Percentiles rank a stretch among this genome's conserved stretches.
Evolutionary conservation across 129 eudicot genomes (phyloP).

Genomic region (Apium graveolens): DNA sequence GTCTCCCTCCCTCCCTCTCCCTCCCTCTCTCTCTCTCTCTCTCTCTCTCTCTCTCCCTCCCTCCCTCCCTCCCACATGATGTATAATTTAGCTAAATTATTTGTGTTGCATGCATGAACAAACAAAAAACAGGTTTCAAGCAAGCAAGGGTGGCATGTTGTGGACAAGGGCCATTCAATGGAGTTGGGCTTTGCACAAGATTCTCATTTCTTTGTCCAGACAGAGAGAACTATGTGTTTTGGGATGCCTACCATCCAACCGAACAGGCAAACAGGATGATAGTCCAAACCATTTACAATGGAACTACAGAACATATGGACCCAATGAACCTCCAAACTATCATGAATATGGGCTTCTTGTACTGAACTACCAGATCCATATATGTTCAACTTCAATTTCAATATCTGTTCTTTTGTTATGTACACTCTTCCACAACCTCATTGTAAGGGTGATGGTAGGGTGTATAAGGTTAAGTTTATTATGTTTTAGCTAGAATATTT

Average conservation of each 20-base stretch:
- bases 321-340: conserved; percentile 82
- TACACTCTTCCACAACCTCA: neutral
- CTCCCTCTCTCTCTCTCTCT: too few relatives aligned
- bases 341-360: conserved; percentile 33
- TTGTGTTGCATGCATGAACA: neutral
- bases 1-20: too few relatives aligned
- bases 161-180: conserved; percentile 78
- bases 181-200: conserved; percentile 55
- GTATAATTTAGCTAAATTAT: neutral
- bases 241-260: conserved; percentile 85
- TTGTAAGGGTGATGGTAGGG: neutral
- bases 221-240: conserved; percentile 41
- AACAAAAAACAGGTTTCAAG: conserved; percentile 36
- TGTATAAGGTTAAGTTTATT: neutral
- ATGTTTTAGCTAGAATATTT: neutral
- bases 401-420: neutral
- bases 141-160: conserved; percentile 72
- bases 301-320: conserved; percentile 47
- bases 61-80: too few relatives aligned
- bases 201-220: conserved; percentile 43
- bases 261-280: conserved; percentile 59
- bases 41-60: too few relatives aligned
- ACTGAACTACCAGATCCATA: neutral
- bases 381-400: neutral
- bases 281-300: conserved; percentile 40